Base-by-base conservation (phyloP, 176 grass and related monocot species). In the Alopecurus myosuroides region DNA sequence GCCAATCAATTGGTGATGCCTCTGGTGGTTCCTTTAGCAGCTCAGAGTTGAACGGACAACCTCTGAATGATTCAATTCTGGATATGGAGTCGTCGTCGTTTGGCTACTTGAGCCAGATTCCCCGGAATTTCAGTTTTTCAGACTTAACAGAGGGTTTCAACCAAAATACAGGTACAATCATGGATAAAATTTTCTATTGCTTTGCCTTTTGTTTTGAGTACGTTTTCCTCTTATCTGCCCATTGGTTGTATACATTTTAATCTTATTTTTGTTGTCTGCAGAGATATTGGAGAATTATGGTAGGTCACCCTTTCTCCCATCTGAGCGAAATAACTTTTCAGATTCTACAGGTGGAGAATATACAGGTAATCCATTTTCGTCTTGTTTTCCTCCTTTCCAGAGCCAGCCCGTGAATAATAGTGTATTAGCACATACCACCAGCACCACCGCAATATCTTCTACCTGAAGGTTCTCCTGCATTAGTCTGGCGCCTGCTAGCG, bases 21-120 rank as follows among this genome's bases (percentile, higher is more conserved):
- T 94, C 96, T 84, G 93, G 71, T 82, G 96, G 96, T 73, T 98
- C 96, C 17, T 99, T 96, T 83, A 92, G 88, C 66, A 92, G 91
- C 79, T 96, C 93, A 76, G 97, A 99, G 41, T 88, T 99, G 86
- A 95, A 89, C 39, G 97, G 91, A 28, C 93, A 99, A 89, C 89
- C 81, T 34, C 57, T 94, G 33, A 86, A 90, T 80, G 91, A 94
- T 84, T 85, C 91, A 45, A 75, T 99, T 51, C 55, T 92, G 81
- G 97, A 99, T 76, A 92, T 96, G 25, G 96, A 98, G 80, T 87
- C 89, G 35, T 91, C 81, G 33, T 85, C 94, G 18, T 94, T 94
- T 87, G 88, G 88, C 78, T 94, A 94, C 84, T 88, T 97, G 81
- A 89, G 82, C 77, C 93, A 95, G 81, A 90, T 98, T 80, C 88